phyloP scores from a whole-genome alignment of 2,329 filamentous ascomycete species.

The Diaporthe amygdali region DNA sequence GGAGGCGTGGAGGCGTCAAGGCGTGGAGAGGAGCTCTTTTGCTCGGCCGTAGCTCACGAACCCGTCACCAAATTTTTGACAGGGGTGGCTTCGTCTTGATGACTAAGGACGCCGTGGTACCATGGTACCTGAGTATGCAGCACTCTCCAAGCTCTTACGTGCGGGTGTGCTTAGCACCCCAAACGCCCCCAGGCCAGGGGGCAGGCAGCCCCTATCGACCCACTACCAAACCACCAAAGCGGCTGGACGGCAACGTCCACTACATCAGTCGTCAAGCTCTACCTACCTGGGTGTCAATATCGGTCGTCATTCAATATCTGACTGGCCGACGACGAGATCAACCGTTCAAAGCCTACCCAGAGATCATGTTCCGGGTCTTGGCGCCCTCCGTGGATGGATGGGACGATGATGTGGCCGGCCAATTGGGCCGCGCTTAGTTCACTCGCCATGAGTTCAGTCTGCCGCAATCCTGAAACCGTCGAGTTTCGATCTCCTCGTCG shows the following conservation, averaged over 20 bases:
- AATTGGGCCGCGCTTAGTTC: conserved; percentile 32
- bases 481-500: conserved; percentile 31
- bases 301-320: neutral
- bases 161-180: neutral
- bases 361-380: conserved; percentile 5
- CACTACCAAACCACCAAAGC: neutral
- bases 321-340: neutral
- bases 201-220: neutral
- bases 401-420: conserved; percentile 9
- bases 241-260: conserved; percentile 6
- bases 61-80: conserved; percentile 25
- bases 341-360: neutral
- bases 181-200: neutral
- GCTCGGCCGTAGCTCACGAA: conserved; percentile 20
- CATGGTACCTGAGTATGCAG: neutral
- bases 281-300: neutral
- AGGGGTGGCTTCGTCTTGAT: conserved; percentile 13
- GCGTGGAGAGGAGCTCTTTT: conserved; percentile 16
- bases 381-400: neutral
- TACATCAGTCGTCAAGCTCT: neutral
- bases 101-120: conserved; percentile 9
- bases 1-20: neutral
- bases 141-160: neutral
- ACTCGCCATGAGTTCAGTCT: conserved; percentile 42
- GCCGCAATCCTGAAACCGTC: conserved; percentile 53